Conservation (phyloP, 1,139 yeast genomes). For the Saccharomyces hybrid region DNA sequence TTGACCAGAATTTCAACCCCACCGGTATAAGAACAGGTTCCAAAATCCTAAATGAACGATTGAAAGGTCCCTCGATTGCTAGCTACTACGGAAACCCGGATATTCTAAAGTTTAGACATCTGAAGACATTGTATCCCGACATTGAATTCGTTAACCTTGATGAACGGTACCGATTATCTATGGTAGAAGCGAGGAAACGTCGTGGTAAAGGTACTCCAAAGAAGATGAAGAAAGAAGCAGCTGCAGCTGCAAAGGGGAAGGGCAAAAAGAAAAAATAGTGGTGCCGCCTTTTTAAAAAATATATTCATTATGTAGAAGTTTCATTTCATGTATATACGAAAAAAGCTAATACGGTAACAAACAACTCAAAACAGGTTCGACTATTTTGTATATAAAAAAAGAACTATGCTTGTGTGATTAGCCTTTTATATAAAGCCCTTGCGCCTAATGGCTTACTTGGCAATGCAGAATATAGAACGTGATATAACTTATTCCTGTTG, state of each 20-base stretch:
- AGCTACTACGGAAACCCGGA: constrained; percentile 72
- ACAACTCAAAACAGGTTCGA: background rate
- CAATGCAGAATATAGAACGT: constrained; percentile 42
- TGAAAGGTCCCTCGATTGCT: constrained; percentile 67
- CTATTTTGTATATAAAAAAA: background rate
- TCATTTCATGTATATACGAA: constrained; percentile 6
- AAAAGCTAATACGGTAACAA: background rate
- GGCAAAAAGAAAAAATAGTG: constrained; percentile 34
- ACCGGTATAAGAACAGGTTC: constrained; percentile 64
- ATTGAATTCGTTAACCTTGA: constrained; percentile 61
- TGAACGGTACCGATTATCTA: constrained; percentile 60
- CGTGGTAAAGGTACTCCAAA: constrained; percentile 92
- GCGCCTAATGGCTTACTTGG: constrained; percentile 37
- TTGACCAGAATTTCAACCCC: constrained; percentile 65
- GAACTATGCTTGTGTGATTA: constrained; percentile 4
- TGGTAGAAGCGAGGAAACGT: constrained; percentile 63
- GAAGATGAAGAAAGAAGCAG: constrained; percentile 48
- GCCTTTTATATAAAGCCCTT: constrained; percentile 18
- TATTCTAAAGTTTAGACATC: constrained; percentile 56
- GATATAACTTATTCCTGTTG: constrained; percentile 41
- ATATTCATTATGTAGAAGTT: background rate
- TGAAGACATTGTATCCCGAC: constrained; percentile 49
- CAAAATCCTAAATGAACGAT: constrained; percentile 61
- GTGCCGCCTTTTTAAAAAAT: background rate
- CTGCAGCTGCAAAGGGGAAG: constrained; percentile 19